Evolutionary conservation across 495 filamentous ascomycete genomes (phyloP).

Genomic region (Aspergillus cavernicola): DNA sequence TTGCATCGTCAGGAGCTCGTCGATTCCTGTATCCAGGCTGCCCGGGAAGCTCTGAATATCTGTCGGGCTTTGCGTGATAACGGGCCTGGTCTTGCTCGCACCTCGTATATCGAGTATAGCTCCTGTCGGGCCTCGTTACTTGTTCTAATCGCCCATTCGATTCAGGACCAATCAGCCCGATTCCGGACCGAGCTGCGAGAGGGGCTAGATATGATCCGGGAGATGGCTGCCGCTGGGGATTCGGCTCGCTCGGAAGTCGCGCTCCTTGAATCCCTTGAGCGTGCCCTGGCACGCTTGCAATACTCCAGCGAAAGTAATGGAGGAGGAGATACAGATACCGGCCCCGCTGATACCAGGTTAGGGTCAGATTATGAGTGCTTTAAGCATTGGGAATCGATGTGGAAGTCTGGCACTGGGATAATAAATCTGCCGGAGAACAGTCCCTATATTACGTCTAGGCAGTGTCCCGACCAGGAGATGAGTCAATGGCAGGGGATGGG

Average conservation of each 20-base stretch:
- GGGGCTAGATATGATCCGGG: constrained; percentile 31
- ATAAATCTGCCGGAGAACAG: too few relatives aligned
- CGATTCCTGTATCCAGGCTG: constrained; percentile 27
- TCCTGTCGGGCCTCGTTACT: constrained; percentile 34
- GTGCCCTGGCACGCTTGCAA: constrained; percentile 22
- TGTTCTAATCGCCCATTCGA: constrained; percentile 31
- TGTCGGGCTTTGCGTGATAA: constrained; percentile 25
- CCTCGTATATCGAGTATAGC: constrained; percentile 38
- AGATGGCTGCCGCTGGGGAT: constrained; percentile 32
- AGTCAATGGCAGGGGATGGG: too few relatives aligned
- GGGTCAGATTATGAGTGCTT: constrained; percentile 25
- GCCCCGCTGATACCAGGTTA: background rate
- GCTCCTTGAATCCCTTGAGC: constrained; percentile 32
- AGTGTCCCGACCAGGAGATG: too few relatives aligned
- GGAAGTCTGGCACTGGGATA: too few relatives aligned
- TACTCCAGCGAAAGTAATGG: background rate
- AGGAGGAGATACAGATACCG: background rate
- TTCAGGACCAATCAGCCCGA: constrained; percentile 22
- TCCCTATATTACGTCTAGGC: too few relatives aligned
- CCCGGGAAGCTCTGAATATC: constrained; percentile 22
- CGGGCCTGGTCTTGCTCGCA: constrained; percentile 28
- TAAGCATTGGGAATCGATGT: constrained; percentile 26
- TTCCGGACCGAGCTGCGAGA: constrained; percentile 18
- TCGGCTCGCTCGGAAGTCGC: constrained; percentile 33
- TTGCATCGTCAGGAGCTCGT: constrained; percentile 18